Conservation (phyloP, 805 yeast species). For the Torulaspora gathmanii region DNA sequence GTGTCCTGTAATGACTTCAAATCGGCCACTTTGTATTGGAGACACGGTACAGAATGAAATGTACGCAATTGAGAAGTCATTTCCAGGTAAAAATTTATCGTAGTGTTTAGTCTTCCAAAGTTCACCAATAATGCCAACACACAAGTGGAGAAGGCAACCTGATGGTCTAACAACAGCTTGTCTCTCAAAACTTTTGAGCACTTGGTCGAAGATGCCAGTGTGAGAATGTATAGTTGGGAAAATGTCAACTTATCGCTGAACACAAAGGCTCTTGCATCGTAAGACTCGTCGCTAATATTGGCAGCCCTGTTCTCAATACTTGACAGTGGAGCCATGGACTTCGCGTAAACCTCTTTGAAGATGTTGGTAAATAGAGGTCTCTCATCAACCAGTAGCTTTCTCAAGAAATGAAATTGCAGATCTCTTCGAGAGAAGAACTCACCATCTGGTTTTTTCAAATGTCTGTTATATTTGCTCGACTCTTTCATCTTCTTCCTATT, state of each 20-base stretch:
- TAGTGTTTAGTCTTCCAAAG: conserved; percentile 90
- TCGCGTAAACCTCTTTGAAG: conserved; percentile 41
- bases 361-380: conserved; percentile 64
- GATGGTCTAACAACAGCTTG: conserved; percentile 57
- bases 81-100: conserved; percentile 89
- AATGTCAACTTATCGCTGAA: conserved; percentile 57
- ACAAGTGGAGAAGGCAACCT: conserved; percentile 64
- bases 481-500: conserved; percentile 21
- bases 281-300: conserved; percentile 33
- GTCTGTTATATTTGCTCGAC: conserved; percentile 38
- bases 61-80: conserved; percentile 93
- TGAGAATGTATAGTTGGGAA: conserved; percentile 75
- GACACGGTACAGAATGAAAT: conserved; percentile 86
- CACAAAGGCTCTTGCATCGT: conserved; percentile 37
- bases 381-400: conserved; percentile 57
- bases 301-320: conserved; percentile 34
- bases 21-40: conserved; percentile 49
- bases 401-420: conserved; percentile 76
- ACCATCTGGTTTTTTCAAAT: conserved; percentile 84
- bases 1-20: conserved; percentile 89
- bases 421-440: conserved; percentile 87
- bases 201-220: conserved; percentile 76
- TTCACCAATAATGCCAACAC: conserved; percentile 84
- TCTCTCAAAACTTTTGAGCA: conserved; percentile 81
- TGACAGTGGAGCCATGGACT: conserved; percentile 31